These are phyloP conservation scores for Breynia disticha DNA, from an alignment of 441 rosid genomes.

Conservation along the genomic window DNA sequence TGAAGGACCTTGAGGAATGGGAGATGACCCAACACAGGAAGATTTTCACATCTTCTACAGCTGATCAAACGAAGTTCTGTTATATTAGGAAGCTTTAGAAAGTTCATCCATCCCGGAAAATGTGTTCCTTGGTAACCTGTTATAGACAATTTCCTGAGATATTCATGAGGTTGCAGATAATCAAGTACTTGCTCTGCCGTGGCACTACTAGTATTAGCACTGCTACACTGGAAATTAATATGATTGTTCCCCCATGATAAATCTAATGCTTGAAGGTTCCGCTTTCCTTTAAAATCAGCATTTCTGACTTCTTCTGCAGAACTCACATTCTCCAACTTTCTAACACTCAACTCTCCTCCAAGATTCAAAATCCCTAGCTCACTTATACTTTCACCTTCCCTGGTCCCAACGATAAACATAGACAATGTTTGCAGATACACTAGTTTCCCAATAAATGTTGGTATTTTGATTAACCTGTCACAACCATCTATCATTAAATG, in stretches of 20 bases:
- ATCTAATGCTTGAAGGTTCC: conserved; percentile 8
- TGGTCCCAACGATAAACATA: conserved; percentile 4
- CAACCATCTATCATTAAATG: conserved; percentile 16
- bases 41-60: conserved; percentile 2
- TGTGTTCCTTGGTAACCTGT: conserved; percentile 5
- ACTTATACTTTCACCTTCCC: background rate
- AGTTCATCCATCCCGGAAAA: conserved; percentile 12
- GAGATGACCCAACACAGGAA: background rate
- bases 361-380: conserved; percentile 1
- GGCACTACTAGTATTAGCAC: background rate
- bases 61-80: conserved; percentile 1
- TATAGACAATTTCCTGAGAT: conserved; percentile 8
- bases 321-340: conserved; percentile 8
- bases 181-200: accelerated
- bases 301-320: background rate
- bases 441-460: conserved; percentile 9
- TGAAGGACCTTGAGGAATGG: conserved; percentile 5
- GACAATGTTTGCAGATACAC: conserved; percentile 10
- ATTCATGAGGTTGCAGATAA: background rate
- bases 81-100: conserved; percentile 5
- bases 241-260: conserved; percentile 12
- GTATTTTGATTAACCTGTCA: conserved; percentile 4
- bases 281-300: background rate
- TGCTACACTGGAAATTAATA: background rate
- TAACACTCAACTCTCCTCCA: conserved; percentile 15